Evolutionary conservation across 2,329 filamentous ascomycete genomes (phyloP).

Genomic region (Dactylellina leptospora): DNA sequence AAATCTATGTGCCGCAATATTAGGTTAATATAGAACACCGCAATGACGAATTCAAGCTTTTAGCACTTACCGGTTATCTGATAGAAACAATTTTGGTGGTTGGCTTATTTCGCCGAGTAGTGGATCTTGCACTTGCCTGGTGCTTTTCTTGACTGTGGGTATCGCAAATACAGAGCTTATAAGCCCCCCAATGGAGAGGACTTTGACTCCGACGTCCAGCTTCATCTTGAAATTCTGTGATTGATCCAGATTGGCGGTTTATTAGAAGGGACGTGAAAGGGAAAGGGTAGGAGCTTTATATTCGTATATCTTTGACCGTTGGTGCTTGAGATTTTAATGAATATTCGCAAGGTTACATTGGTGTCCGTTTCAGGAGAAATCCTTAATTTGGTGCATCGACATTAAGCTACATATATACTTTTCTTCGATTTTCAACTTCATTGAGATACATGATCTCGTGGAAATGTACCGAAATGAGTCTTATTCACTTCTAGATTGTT

Average conservation of each 20-base stretch:
- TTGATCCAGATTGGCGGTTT: conserved; percentile 14
- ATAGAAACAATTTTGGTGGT: conserved; percentile 11
- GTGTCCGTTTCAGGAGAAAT: background rate
- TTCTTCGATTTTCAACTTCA: background rate
- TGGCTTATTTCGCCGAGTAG: conserved; percentile 31
- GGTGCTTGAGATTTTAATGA: background rate
- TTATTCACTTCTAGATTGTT: background rate
- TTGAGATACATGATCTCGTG: background rate
- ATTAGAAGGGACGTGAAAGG: background rate
- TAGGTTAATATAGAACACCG: background rate
- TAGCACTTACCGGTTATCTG: conserved; percentile 25
- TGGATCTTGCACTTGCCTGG: conserved; percentile 12
- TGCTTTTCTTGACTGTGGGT: conserved; percentile 1
- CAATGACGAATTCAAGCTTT: background rate
- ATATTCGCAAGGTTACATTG: background rate
- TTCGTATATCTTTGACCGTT: background rate
- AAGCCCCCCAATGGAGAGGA: conserved; percentile 35
- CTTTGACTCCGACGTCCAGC: conserved; percentile 24
- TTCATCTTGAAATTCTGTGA: conserved; percentile 28
- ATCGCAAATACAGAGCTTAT: conserved; percentile 39
- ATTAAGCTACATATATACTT: background rate
- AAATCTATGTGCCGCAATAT: conserved; percentile 20
- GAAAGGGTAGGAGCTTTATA: background rate
- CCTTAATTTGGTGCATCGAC: background rate
- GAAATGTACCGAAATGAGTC: background rate